phyloP scores from a whole-genome alignment of 2,329 filamentous ascomycete species.

The Trichophyton mentagrophytes region DNA sequence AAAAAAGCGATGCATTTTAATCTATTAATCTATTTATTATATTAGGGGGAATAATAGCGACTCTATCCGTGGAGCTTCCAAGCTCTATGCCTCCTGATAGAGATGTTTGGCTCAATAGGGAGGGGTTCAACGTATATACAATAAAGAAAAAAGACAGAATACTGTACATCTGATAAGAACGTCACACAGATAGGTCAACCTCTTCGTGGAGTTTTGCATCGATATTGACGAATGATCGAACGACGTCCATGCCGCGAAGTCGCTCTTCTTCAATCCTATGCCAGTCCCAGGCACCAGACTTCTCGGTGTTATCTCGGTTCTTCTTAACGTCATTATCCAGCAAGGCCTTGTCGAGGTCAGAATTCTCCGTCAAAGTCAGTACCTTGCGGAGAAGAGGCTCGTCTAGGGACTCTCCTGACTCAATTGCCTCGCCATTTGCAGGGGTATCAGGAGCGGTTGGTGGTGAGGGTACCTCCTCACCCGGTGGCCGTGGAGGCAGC shows the following conservation, averaged over 20 bases:
- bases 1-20: background rate
- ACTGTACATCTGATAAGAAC: slow-evolving; percentile 12
- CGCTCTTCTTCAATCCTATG: slow-evolving; percentile 47
- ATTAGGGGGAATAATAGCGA: background rate
- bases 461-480: slow-evolving; percentile 26
- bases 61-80: background rate
- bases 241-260: slow-evolving; percentile 41
- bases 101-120: background rate
- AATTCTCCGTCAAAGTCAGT: slow-evolving; percentile 22
- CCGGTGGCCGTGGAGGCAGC: slow-evolving; percentile 59
- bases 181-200: slow-evolving; percentile 1
- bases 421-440: slow-evolving; percentile 22
- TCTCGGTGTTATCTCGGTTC: slow-evolving; percentile 19
- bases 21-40: background rate
- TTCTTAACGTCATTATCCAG: slow-evolving; percentile 20
- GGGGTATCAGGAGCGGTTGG: slow-evolving; percentile 18
- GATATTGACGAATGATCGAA: slow-evolving; percentile 42
- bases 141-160: background rate
- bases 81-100: background rate
- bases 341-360: slow-evolving; percentile 18
- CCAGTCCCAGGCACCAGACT: slow-evolving; percentile 44
- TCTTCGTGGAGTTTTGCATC: slow-evolving; percentile 41
- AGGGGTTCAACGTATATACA: slow-evolving; percentile 6
- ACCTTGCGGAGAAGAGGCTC: slow-evolving; percentile 28
- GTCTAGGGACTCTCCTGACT: slow-evolving; percentile 20